Conservation (phyloP, 805 yeast species). For the Candida montana region DNA sequence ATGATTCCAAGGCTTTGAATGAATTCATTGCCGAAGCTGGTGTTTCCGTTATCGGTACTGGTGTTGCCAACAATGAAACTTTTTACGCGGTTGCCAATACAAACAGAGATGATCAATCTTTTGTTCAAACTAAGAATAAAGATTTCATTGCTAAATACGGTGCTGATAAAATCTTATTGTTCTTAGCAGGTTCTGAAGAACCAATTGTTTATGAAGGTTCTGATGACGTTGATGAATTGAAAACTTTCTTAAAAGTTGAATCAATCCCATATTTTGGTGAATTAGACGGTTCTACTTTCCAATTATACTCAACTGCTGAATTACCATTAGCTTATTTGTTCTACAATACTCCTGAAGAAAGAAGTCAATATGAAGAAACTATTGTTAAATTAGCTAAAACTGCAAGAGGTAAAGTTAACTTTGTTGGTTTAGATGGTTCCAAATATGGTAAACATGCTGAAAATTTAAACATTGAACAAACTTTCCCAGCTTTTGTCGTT, state of each 20-base stretch:
- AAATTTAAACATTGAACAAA: constrained; percentile 75
- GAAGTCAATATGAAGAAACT: constrained; percentile 44
- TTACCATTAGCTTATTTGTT: constrained; percentile 87
- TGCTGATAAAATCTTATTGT: constrained; percentile 26
- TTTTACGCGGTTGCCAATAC: constrained; percentile 56
- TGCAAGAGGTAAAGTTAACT: constrained; percentile 74
- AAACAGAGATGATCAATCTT: constrained; percentile 59
- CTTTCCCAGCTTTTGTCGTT: constrained; percentile 86
- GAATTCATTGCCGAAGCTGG: constrained; percentile 39
- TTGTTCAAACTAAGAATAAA: constrained; percentile 43
- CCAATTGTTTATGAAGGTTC: constrained; percentile 28
- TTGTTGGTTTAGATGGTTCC: constrained; percentile 83
- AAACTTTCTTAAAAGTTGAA: constrained; percentile 42
- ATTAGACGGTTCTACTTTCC: constrained; percentile 74
- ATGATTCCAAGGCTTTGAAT: constrained; percentile 44
- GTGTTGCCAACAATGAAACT: constrained; percentile 45
- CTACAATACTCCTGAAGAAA: constrained; percentile 65
- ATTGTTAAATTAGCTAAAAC: constrained; percentile 64
- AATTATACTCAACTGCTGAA: constrained; percentile 62
- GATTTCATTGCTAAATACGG: constrained; percentile 33
- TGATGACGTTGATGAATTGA: constrained; percentile 21
- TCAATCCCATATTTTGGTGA: constrained; percentile 84
- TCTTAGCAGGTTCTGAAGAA: constrained; percentile 27
- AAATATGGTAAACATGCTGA: constrained; percentile 82
- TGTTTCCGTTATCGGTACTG: constrained; percentile 53